These are phyloP conservation scores for Quercus lobata DNA, from an alignment of 331 rosid species.

Conservation along the genomic window DNA sequence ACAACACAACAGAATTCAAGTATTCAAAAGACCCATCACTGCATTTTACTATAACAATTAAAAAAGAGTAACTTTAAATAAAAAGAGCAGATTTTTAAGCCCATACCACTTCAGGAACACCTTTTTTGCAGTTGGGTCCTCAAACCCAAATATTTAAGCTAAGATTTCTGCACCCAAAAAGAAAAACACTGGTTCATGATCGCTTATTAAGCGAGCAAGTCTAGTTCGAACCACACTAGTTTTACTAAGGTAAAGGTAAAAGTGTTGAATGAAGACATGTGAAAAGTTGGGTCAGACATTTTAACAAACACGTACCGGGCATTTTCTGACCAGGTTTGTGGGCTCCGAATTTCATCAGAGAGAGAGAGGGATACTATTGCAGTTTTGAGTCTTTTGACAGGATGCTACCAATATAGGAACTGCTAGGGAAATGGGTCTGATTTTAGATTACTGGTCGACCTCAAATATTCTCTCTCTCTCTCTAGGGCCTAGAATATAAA, in stretches of 20 bases:
- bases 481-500: no score
- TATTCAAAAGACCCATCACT: constrained; percentile 4
- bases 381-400: neutral
- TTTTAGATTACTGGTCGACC: neutral
- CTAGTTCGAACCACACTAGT: neutral
- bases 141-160: neutral
- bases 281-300: neutral
- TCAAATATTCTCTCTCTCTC: no score
- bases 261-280: neutral
- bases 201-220: no score
- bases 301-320: neutral
- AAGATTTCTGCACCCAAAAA: neutral
- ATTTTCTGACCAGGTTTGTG: neutral
- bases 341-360: neutral
- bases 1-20: constrained; percentile 14
- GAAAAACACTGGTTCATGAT: no score
- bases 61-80: neutral
- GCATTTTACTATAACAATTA: neutral
- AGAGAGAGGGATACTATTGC: no score
- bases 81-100: neutral
- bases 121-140: neutral
- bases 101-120: neutral
- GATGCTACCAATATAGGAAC: neutral
- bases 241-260: neutral
- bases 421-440: neutral